phyloP scores from a whole-genome alignment of 306 rosid species.

The Ammopiptanthus mongolicus region DNA sequence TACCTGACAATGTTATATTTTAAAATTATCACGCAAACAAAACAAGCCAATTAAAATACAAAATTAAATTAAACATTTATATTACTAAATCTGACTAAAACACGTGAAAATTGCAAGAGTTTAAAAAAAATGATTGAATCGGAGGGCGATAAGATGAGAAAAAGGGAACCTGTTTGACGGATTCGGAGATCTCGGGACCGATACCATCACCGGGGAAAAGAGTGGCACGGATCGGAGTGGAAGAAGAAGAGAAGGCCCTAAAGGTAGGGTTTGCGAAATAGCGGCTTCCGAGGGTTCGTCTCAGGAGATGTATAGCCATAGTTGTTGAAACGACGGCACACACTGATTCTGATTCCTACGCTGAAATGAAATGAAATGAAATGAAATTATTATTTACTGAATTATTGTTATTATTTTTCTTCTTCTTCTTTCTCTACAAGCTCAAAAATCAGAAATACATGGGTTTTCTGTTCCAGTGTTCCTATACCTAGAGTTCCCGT shows the following conservation, averaged over 20 bases:
- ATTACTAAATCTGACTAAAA: background rate
- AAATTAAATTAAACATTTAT: background rate
- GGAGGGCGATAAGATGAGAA: background rate
- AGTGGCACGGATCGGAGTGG: constrained; percentile 78
- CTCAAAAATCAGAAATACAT: too few relatives aligned
- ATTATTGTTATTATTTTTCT: background rate
- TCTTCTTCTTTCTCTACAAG: too few relatives aligned
- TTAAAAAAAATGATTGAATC: background rate
- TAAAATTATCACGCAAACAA: background rate
- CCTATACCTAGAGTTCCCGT: background rate
- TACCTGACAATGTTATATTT: background rate
- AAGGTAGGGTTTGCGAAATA: constrained; percentile 29
- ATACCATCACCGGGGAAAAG: constrained; percentile 99
- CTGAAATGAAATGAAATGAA: background rate
- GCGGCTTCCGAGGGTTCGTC: constrained; percentile 67
- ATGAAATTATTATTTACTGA: background rate
- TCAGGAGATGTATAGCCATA: constrained; percentile 71
- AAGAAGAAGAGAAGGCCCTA: constrained; percentile 53
- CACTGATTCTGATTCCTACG: background rate
- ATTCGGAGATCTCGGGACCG: constrained; percentile 93
- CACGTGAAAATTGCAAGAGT: too few relatives aligned
- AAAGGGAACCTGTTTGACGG: constrained; percentile 73
- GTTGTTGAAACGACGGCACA: background rate
- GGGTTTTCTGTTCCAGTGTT: too few relatives aligned
- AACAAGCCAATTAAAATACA: background rate